Evolutionary conservation across 2,329 filamentous ascomycete species (phyloP).

Genomic region (Paradendryphiella salina): DNA sequence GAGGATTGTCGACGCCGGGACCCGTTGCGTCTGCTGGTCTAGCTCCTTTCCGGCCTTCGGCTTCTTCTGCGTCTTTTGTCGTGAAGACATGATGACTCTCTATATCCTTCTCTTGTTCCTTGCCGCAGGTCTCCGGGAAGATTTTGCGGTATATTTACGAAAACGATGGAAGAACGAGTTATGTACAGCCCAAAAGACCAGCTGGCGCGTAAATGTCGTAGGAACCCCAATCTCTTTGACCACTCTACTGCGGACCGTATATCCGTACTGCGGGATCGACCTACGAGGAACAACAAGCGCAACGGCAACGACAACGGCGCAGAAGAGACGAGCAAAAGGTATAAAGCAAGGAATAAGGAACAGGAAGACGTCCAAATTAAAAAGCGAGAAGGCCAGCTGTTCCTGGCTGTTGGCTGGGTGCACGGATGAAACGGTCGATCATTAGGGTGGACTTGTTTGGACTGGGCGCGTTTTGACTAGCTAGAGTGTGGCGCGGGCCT

Average conservation of each 20-base stretch:
- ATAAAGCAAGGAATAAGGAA: conserved; percentile 12
- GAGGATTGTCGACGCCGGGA: conserved; percentile 29
- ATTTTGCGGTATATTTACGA: not conserved
- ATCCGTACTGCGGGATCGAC: conserved; percentile 26
- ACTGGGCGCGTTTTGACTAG: conserved; percentile 26
- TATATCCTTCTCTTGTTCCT: conserved; percentile 11
- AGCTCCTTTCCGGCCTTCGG: conserved; percentile 38
- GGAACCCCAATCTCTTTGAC: conserved; percentile 21
- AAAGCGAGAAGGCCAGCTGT: conserved; percentile 39
- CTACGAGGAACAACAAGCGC: conserved; percentile 21
- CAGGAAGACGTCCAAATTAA: conserved; percentile 15
- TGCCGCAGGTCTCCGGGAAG: not conserved
- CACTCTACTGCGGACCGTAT: conserved; percentile 24
- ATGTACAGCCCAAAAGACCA: conserved; percentile 17
- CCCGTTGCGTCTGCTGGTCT: conserved; percentile 28
- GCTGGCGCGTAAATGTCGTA: conserved; percentile 12
- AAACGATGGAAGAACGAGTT: not conserved
- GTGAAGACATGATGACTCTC: conserved; percentile 35
- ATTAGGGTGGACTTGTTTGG: conserved; percentile 28
- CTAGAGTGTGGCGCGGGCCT: conserved; percentile 24
- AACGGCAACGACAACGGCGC: not conserved
- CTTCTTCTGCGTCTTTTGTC: conserved; percentile 42
- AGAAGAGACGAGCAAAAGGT: conserved; percentile 3
- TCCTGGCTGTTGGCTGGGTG: conserved; percentile 32
- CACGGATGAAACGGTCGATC: conserved; percentile 43